Evolutionary conservation across 2,329 filamentous ascomycete genomes (phyloP), one percentile per base, ranked within the genome.

Genomic region (Atkinsonella hypoxylon): DNA sequence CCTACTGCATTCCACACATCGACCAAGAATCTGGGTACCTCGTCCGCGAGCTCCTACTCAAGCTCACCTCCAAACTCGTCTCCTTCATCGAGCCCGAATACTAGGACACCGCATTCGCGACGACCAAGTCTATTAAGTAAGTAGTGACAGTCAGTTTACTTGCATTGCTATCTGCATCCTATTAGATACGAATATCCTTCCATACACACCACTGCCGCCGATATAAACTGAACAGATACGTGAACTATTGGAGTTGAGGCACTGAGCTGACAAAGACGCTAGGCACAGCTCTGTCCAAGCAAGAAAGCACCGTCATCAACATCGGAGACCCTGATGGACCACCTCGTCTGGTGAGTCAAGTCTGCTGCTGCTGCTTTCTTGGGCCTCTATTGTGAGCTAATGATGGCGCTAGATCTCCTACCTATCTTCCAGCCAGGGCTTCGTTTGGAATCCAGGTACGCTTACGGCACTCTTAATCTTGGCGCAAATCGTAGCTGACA

Each of bases 261-360:
- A 26, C 7, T 31, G 70, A 57, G 68, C 61, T 54, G 45, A 42
- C 45, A 38, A 22, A 40, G 47, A 55, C n/a, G 47, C 26, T 57
- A 89, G 85, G 85, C 65, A 77, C 80, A 41, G 83, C 85, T 17
- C 74, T 90, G 54, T 81, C 81, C 43, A 82, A 86, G 64, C 78
- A 85, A 58, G 84, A 89, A 67, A 84, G 84, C 61, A 89, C 83
- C n/a, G 84, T 89, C 45, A 81, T 90, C 65, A 87, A 89, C 64
- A 81, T 91, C 57, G 85, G 83, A 41, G 79, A 85, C 55, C 80
- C 81, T 22, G 84, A 89, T 56, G 83, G 81, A n/a, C 78, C 81
- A 55, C 82, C 83, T 56, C 76, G 84, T 50, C 71, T 90, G 70
- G 84, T 89, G 70, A 65, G 81, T 62, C 30, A 9, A 18, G 47